phyloP scores from a whole-genome alignment of 768 basidiomycete species.

The Tricholoma sp. region DNA sequence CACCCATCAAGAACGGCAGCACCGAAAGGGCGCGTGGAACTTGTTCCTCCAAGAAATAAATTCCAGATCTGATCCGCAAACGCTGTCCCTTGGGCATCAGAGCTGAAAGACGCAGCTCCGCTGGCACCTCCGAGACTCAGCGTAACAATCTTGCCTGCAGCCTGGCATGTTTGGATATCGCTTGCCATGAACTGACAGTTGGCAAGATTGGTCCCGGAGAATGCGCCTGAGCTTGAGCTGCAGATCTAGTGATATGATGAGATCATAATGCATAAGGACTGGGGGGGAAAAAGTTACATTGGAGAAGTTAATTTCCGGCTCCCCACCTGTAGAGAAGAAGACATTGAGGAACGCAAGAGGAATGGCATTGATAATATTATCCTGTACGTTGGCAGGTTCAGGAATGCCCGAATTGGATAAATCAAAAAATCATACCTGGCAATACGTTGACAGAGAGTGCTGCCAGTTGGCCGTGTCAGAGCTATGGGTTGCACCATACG shows the following conservation, averaged over 20 bases:
- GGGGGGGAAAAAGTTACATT: constrained; percentile 33
- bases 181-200: constrained; percentile 53
- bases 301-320: constrained; percentile 56
- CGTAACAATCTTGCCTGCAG: constrained; percentile 46
- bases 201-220: constrained; percentile 51
- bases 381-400: constrained; percentile 25
- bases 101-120: constrained; percentile 45
- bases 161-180: constrained; percentile 55
- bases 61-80: constrained; percentile 64
- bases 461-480: constrained; percentile 42
- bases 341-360: constrained; percentile 59
- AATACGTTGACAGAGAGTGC: constrained; percentile 45
- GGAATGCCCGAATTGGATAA: neutral
- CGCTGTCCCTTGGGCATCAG: constrained; percentile 41
- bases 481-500: constrained; percentile 45
- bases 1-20: constrained; percentile 61
- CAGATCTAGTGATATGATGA: constrained; percentile 36
- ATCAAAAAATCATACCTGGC: constrained; percentile 31
- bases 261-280: neutral
- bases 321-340: constrained; percentile 53
- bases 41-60: constrained; percentile 60
- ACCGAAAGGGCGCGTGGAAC: constrained; percentile 57
- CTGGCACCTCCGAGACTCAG: constrained; percentile 50
- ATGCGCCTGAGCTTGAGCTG: constrained; percentile 39
- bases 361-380: constrained; percentile 51